Evolutionary conservation across 345 rosid genomes (phyloP), one percentile per base, ranked within the genome.

Genomic region (Eucalyptus polyanthemos): DNA sequence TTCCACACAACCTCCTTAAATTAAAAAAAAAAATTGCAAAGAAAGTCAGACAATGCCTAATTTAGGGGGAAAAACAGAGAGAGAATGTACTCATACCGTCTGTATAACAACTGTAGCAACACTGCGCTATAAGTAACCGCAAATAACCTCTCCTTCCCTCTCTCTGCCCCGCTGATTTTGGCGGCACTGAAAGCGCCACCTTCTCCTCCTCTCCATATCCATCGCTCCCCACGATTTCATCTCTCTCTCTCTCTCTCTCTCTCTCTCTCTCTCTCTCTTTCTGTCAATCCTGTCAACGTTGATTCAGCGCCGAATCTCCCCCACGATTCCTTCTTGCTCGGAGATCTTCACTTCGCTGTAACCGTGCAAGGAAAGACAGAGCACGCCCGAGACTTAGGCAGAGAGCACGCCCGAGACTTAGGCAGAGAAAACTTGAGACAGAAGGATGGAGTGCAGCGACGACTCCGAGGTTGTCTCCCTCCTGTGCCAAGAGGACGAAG

Each of bases 101-200:
- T 72, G 81, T 37, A 34, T 9, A 69, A 31, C 42, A 2, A 34
- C 25, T 72, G 25, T 72, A 34, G 85, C 47, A 13, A 22, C 27
- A 6, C 47, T 40, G 85, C 6, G 47, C 27, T 76, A 22, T 76
- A 11, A 11, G 85, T 40, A 76, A 76, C 85, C 47, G 85, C 85
- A n/a, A 50, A 9, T 14, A 67, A 34, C 56, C 62, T 94, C 93
- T 62, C 92, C n/a, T n/a, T 27, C 72, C 76, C 50, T 89, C 53
- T 6, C 54, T 60, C n/a, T 25, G 5, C 86, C 93, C 93, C 95
- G 93, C 95, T 94, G 88, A 93, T 93, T 96, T 96, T 97, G 99
- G 99, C 99, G 98, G 96, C 88, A 86, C 88, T 29, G 65, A 62
- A 40, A 65, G 27, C 87, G 83, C 37, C 89, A 11, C 24, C 53